Percentiles rank a stretch among this genome's conserved stretches.
Evolutionary conservation across 2,329 filamentous ascomycete species (phyloP).

Genomic region (Pseudocercospora pini-densiflorae): DNA sequence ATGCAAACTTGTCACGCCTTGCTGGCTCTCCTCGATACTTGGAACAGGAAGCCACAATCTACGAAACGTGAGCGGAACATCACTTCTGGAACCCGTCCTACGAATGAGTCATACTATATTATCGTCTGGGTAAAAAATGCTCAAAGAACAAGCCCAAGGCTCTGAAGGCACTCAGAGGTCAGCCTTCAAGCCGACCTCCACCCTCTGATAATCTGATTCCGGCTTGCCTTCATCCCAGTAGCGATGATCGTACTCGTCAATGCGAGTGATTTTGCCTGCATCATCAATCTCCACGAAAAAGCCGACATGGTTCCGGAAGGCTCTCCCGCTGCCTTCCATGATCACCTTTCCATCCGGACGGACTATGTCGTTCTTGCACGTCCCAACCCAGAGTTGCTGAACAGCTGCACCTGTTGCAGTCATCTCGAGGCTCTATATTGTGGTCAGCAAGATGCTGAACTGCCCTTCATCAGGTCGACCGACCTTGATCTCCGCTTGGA

Average conservation of each 20-base stretch:
- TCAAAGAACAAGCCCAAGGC: neutral
- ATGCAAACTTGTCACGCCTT: neutral
- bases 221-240: slow-evolving; percentile 20
- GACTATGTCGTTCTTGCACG: slow-evolving; percentile 19
- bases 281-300: slow-evolving; percentile 15
- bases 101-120: too few species aligned
- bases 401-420: slow-evolving; percentile 14
- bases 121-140: too few species aligned
- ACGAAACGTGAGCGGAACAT: neutral
- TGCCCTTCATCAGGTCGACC: neutral
- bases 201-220: slow-evolving; percentile 9
- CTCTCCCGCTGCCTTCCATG: slow-evolving; percentile 18
- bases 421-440: neutral
- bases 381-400: slow-evolving; percentile 20
- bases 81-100: neutral
- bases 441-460: neutral
- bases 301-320: slow-evolving; percentile 11
- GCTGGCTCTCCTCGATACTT: neutral
- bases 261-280: slow-evolving; percentile 14
- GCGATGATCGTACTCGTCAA: slow-evolving; percentile 22
- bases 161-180: neutral
- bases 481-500: slow-evolving; percentile 18
- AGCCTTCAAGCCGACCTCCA: neutral
- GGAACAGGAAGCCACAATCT: neutral
- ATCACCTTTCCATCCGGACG: slow-evolving; percentile 12